Evolutionary conservation across 2,329 filamentous ascomycete species (phyloP), one percentile per base, ranked within the genome.

Genomic region (Colletotrichum melonis): DNA sequence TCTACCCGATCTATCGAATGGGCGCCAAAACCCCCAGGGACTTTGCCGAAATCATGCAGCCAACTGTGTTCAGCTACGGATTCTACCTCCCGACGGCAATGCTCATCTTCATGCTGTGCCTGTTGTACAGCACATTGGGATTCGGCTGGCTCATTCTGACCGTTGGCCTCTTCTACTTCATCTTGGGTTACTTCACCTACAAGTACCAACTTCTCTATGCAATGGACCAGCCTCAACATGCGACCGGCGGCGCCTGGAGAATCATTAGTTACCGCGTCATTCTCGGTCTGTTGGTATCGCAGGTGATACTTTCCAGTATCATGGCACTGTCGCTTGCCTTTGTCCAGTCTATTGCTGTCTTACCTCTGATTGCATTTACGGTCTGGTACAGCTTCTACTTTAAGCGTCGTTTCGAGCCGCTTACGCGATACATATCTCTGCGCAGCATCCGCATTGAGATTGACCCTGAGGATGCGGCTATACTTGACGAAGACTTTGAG

Each of bases 181-280:
- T 90, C 24, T 89, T 97, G 16, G 95, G 95, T 24, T 93, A 94
- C 81, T 96, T 96, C 80, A 94, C 94, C 38, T 97, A 97, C 89
- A 98, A 98, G 82, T 99, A 99, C 83, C 97, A 99, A 85, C 87
- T 99, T 5, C 88, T 99, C 5, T 99, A 99, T 82, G 95, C 97
- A 38, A 99, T 99, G 97, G 95, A 98, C 78, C 96, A 98, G 81
- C 94, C 95, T 19, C 95, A 97, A 79, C 95, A 98, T 80, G 95
- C 95, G 19, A 98, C 96, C 0, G 97, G 97, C 24, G 92, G 93
- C 74, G 95, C 95, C 5, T 99, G 97, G 97, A 93, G 94, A 62
- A 97, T 99, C 89, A 98, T 99, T 75, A 98, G 95, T 83, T 95
- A 97, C 79, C 94, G 97, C 46, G 89, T 98, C 72, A 90, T 98